Base-by-base conservation (phyloP, 768 basidiomycete species). In the Mycena leptocephala region DNA sequence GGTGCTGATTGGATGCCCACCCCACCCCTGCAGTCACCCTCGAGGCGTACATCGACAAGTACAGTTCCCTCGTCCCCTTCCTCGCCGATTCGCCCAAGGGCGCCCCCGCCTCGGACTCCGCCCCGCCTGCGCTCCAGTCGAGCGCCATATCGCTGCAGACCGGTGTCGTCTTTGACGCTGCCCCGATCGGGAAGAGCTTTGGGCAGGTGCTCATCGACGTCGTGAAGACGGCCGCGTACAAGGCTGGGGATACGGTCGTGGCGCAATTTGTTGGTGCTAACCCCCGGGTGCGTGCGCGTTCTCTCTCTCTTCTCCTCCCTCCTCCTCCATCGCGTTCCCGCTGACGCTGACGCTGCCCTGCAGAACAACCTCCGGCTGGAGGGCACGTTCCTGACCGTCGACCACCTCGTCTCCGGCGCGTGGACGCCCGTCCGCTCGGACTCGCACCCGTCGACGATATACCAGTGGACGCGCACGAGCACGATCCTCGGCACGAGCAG, bases 1-100 rank as follows among this genome's bases (percentile, higher is more conserved):
- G 3, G 35, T 30, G 14, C 56, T 55, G 35, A 66, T n/a, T 51
- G 28, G n/a, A n/a, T n/a, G n/a, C n/a, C n/a, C n/a, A n/a, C n/a
- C n/a, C n/a, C n/a, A n/a, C n/a, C 13, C 1, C 55, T 67, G 30
- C 77, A 95, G 94, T 87, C 78, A 95, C 94, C 2, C 88, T 95
- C n/a, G 94, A 95, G 55, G 93, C 95, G 2, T 96, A 95, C 81
- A 94, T 95, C 73, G 89, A 95, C 83, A 93, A 93, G 80, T 96
- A 95, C 82, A 87, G 88, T 43, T 91, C 89, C 76, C 88, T 95
- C 35, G 90, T 95, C 14, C 87, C 90, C 5, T 93, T 89, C 87
- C 87, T 95, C 30, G 90, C 89, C 1, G 89, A 92, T 67, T 83
- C 84, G 63, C 87, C 88, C 9, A 80, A 81, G 8, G 90, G 88